phyloP scores from a whole-genome alignment of 768 basidiomycete species.

The Boletus sp. region DNA sequence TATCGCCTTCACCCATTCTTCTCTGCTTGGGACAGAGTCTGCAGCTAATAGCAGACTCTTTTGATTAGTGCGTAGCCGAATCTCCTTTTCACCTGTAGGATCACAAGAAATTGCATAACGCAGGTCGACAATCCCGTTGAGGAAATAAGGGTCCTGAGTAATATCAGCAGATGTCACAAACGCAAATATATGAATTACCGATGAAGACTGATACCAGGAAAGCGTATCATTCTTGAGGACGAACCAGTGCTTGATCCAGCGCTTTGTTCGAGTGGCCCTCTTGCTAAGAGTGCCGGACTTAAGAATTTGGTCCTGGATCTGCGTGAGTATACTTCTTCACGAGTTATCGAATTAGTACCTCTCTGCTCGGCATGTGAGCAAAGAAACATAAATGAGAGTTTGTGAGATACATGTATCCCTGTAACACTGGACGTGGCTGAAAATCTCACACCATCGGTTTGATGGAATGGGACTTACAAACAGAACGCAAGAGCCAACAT shows the following conservation, averaged over 20 bases:
- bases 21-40: conserved; percentile 78
- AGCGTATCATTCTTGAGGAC: conserved; percentile 93
- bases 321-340: conserved; percentile 9
- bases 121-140: conserved; percentile 92
- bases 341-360: conserved; percentile 47
- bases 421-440: conserved; percentile 59
- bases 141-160: conserved; percentile 91
- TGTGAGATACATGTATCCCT: conserved; percentile 97
- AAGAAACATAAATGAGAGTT: conserved; percentile 95
- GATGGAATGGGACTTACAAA: conserved; percentile 56
- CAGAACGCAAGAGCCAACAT: conserved; percentile 88
- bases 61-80: conserved; percentile 82
- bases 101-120: conserved; percentile 93
- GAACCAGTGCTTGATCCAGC: conserved; percentile 96
- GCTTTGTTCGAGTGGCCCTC: conserved; percentile 83
- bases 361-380: conserved; percentile 87
- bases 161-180: conserved; percentile 4
- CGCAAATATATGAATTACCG: conserved; percentile 47
- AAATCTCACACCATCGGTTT: background rate
- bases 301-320: conserved; percentile 76
- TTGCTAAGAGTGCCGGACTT: conserved; percentile 91
- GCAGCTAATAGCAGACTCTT: conserved; percentile 69
- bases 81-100: conserved; percentile 68
- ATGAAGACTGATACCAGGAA: conserved; percentile 95
- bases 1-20: conserved; percentile 96